Evolutionary conservation across 202 grass and related monocot genomes (phyloP), one percentile per base, ranked within the genome.

Genomic region (Schoenoplectus triqueter): DNA sequence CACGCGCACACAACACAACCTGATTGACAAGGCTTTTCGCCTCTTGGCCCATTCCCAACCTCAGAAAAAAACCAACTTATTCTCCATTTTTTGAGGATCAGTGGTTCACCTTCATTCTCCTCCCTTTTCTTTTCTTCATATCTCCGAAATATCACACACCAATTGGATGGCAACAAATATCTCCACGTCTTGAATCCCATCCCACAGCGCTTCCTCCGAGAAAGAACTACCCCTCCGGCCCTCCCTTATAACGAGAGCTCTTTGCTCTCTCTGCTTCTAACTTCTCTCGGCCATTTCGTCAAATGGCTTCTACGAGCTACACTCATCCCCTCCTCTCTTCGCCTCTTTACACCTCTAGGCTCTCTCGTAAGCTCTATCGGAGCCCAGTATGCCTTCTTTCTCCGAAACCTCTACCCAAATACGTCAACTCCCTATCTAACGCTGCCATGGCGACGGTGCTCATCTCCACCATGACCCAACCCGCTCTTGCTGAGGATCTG

Each of bases 401-500:
- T 6, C 84, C 83, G 8, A 79, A 73, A 73, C 46, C 85, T 61
- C 14, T 85, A 20, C 13, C 87, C 61, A 74, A 73, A 41, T 69
- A 87, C 0, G 84, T 91, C 7, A 14, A 88, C 11, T 89, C 92
- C 54, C 67, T 95, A 18, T 86, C 90, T 0, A 87, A 88, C 65
- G 68, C 88, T 44, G 81, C 88, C 42, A 60, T 78, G 49, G 84
- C 86, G 14, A 77, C 71, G 39, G 40, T 85, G 39, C 87, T 85
- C 40, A 48, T 80, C 64, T 81, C 82, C 55, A 69, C 87, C 0
- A 80, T 88, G 18, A 57, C 87, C 1, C 66, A 89, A 5, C 69
- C 86, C 0, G 92, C 92, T 3, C 71, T 91, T 42, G 94, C 94
- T 11, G 88, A 90, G 15, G 88, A 94, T 61, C 67, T 91, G n/a